A percentile compares a stretch with the other conserved stretches of the same genome.
These are phyloP conservation scores for Boletus fagicola DNA, from an alignment of 768 basidiomycete genomes.

Conservation along the genomic window DNA sequence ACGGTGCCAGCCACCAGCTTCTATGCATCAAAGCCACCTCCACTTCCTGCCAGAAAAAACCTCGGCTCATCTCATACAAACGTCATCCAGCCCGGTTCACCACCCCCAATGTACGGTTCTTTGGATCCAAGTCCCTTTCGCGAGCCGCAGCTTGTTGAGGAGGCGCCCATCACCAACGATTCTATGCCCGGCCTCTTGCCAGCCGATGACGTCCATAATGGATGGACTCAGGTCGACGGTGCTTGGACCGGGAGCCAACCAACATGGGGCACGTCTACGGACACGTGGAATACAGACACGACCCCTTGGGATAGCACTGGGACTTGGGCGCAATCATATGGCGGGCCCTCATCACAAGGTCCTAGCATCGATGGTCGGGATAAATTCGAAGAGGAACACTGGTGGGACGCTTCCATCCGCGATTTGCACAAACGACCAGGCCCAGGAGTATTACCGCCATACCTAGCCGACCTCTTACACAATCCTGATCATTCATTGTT, in stretches of 20 bases:
- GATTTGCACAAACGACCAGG: constrained; percentile 56
- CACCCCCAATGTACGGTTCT: constrained; percentile 29
- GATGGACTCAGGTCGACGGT: constrained; percentile 17
- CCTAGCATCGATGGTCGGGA: constrained; percentile 58
- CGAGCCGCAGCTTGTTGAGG: constrained; percentile 55
- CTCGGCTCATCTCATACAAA: constrained; percentile 39
- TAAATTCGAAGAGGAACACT: constrained; percentile 57
- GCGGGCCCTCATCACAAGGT: constrained; percentile 27
- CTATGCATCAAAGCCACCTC: constrained; percentile 35
- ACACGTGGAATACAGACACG: constrained; percentile 21
- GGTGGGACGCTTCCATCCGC: constrained; percentile 63
- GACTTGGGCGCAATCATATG: constrained; percentile 25
- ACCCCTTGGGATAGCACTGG: constrained; percentile 28
- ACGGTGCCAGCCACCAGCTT: constrained; percentile 30
- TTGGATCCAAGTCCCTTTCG: constrained; percentile 38
- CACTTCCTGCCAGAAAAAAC: constrained; percentile 35
- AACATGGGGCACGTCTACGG: constrained; percentile 13
- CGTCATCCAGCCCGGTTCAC: constrained; percentile 29
- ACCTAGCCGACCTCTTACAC: constrained; percentile 66
- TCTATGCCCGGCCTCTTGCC: constrained; percentile 41
- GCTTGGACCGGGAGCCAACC: constrained; percentile 16
- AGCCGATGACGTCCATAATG: constrained; percentile 26
- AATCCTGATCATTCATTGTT: constrained; percentile 71
- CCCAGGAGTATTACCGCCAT: constrained; percentile 64
- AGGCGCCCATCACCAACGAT: constrained; percentile 37